phyloP scores from a whole-genome alignment of 805 yeast species.

The Pichia gijzeniarum region DNA sequence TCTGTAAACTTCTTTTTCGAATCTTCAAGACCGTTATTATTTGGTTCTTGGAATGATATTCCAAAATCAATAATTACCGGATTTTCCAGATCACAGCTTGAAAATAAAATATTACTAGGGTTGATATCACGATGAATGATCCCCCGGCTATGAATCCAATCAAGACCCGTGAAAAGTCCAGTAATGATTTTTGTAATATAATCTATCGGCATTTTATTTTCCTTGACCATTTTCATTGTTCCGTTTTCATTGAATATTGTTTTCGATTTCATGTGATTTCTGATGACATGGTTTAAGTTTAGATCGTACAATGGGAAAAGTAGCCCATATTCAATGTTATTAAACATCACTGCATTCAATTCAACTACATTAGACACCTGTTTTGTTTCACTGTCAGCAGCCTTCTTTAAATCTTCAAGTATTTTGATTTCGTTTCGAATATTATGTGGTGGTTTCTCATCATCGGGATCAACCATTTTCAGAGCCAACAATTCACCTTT shows the following conservation, averaged over 20 bases:
- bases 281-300: slow-evolving; percentile 33
- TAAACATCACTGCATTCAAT: slow-evolving; percentile 12
- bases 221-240: slow-evolving; percentile 1
- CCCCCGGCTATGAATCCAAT: slow-evolving; percentile 61
- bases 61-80: slow-evolving; percentile 40
- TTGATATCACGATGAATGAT: slow-evolving; percentile 69
- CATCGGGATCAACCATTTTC: slow-evolving; percentile 43
- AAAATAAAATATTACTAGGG: slow-evolving; percentile 53
- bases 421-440: slow-evolving; percentile 40
- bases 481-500: slow-evolving; percentile 33
- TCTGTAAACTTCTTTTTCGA: slow-evolving; percentile 39
- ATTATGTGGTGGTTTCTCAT: slow-evolving; percentile 48
- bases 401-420: slow-evolving; percentile 21
- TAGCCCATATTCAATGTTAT: slow-evolving; percentile 33
- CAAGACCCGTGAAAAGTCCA: slow-evolving; percentile 41
- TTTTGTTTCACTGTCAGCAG: not conserved
- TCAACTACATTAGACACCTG: slow-evolving; percentile 13
- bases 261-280: slow-evolving; percentile 29
- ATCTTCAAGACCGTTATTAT: slow-evolving; percentile 68
- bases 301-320: slow-evolving; percentile 35
- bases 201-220: slow-evolving; percentile 15
- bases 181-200: slow-evolving; percentile 29
- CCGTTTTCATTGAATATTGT: slow-evolving; percentile 19
- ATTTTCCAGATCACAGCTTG: slow-evolving; percentile 13
- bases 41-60: slow-evolving; percentile 31